Conservation (phyloP, 1,284 basidiomycete species). For the Sanghuangporus baumii region DNA sequence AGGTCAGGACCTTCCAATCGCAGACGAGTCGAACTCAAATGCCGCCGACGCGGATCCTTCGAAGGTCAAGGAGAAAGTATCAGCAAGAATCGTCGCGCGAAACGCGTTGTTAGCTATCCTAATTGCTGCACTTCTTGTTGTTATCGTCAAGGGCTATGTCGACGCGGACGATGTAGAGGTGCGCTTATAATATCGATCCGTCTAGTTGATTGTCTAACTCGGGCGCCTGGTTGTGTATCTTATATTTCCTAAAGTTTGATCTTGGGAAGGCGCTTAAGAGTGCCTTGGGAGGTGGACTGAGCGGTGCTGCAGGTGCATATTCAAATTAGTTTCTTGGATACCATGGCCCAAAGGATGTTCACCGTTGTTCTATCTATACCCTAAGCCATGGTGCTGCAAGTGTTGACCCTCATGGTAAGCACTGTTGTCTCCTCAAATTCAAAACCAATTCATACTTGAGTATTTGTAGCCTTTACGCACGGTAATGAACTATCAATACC, state of each 20-base stretch:
- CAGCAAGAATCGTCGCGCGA: background rate
- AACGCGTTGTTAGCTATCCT: slow-evolving; percentile 27
- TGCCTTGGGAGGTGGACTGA: slow-evolving; percentile 81
- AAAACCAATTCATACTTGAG: background rate
- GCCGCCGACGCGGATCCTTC: background rate
- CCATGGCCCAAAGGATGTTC: background rate
- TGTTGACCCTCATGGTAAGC: slow-evolving; percentile 73
- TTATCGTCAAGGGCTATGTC: slow-evolving; percentile 57
- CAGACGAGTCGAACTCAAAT: background rate
- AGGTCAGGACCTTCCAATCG: background rate
- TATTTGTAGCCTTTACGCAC: slow-evolving; percentile 61
- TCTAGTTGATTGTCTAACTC: background rate
- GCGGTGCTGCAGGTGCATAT: slow-evolving; percentile 66
- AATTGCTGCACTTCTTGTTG: slow-evolving; percentile 30
- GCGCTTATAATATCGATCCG: slow-evolving; percentile 22
- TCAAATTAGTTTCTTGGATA: background rate
- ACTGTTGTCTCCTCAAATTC: slow-evolving; percentile 2
- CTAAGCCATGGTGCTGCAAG: slow-evolving; percentile 83
- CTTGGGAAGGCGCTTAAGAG: slow-evolving; percentile 64
- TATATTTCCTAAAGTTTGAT: slow-evolving; percentile 57
- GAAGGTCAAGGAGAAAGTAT: background rate
- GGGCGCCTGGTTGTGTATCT: background rate
- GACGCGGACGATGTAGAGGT: slow-evolving; percentile 64
- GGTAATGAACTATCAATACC: slow-evolving; percentile 90
- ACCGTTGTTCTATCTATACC: background rate